phyloP scores from a whole-genome alignment of 768 basidiomycete genomes.

The Lentinula sp. region DNA sequence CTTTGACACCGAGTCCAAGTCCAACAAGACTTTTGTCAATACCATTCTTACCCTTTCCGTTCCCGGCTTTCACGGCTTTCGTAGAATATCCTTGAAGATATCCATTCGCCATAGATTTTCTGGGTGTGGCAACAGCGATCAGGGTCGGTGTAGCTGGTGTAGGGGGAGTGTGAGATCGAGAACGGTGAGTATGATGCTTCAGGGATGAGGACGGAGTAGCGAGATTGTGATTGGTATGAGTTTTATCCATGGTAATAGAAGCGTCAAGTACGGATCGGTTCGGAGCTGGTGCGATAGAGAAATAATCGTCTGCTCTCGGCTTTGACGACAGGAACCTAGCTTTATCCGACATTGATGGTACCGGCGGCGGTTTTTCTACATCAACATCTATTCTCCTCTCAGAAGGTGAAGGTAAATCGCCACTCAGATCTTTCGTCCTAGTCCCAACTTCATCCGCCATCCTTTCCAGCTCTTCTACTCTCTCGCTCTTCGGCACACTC shows the following conservation, averaged over 20 bases:
- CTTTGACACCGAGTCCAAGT: neutral
- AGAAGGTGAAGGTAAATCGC: constrained; percentile 19
- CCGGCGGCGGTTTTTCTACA: constrained; percentile 33
- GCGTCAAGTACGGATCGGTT: neutral
- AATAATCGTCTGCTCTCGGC: constrained; percentile 7
- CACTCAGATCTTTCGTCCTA: constrained; percentile 23
- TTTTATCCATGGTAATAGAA: neutral
- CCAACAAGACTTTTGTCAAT: neutral
- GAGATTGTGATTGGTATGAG: neutral
- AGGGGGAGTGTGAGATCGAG: constrained; percentile 16
- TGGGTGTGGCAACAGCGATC: constrained; percentile 33
- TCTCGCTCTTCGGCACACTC: constrained; percentile 38
- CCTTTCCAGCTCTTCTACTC: constrained; percentile 66
- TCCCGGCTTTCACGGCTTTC: constrained; percentile 9
- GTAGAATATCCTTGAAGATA: neutral
- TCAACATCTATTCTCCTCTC: constrained; percentile 10
- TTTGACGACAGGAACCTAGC: constrained; percentile 18
- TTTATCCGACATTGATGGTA: constrained; percentile 36
- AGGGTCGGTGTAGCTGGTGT: constrained; percentile 51
- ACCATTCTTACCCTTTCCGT: constrained; percentile 10
- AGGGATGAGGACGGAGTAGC: neutral
- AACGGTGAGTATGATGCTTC: neutral
- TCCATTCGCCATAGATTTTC: constrained; percentile 8
- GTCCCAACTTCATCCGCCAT: constrained; percentile 57
- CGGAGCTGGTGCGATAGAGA: neutral